Evolutionary conservation across 2,329 filamentous ascomycete species (phyloP), one percentile per base, ranked within the genome.

Genomic region (Aspergillus alliaceus): DNA sequence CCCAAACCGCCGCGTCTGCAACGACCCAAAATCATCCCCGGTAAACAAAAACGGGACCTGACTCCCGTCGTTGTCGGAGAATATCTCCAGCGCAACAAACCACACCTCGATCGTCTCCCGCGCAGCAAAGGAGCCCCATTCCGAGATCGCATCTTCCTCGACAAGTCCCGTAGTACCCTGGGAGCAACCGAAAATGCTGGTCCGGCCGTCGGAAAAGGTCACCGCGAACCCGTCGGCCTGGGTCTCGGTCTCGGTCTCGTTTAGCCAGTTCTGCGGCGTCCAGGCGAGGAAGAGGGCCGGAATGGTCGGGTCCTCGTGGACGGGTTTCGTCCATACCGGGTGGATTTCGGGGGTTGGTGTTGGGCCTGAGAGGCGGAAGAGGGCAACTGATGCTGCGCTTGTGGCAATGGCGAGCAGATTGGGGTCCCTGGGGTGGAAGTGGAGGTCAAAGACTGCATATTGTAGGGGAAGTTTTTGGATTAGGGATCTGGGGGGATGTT

Each of bases 381-480:
- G 58, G 5, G 71, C 63, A 2, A 75, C 66, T 18, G 65, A 44
- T 88, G 75, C 61, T 72, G 89, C 90, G 60, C 91, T 96, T 1
- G 90, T 90, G 8, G 91, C 90, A 3, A 88, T 86, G 9, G 86
- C 91, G 53, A 96, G 81, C 3, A 89, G 75, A 29, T 81, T 80
- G 50, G 74, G 76, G 53, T 79, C 71, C 51, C 75, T 69, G 1
- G 84, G 85, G 59, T 88, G 85, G 72, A 97, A 98, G 65, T 93
- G 90, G 29, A 97, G 79, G 70, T 97, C 93, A 53, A 97, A 82
- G 27, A 97, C 83, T 6, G 91, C 93, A 52, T 87, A 91, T 4
- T 86, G 83, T 22, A 90, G 86, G 5, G 78, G 67, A 4, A 87
- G 61, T 1, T 82, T 87, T 68, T 90, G 84, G 4, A 88, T 67